Evolutionary conservation across 805 yeast species (phyloP).

Genomic region (Jamesozyma gamospora): DNA sequence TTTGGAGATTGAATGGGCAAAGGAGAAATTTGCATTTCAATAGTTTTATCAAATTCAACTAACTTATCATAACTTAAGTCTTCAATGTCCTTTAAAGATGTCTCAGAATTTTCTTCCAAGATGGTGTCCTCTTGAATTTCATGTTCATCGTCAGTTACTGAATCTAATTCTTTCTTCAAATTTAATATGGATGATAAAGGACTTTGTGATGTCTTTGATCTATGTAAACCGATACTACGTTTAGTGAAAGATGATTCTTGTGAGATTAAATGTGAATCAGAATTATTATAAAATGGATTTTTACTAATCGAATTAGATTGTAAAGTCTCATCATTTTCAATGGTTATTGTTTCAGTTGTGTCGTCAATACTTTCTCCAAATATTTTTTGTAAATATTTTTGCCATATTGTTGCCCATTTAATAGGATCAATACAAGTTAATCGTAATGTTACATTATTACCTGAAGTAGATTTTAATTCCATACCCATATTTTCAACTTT

Average conservation of each 20-base stretch:
- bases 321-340: too few species aligned
- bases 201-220: background rate
- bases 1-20: background rate
- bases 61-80: conserved; percentile 18
- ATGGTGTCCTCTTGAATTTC: background rate
- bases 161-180: background rate
- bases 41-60: conserved; percentile 18
- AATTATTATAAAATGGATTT: too few species aligned
- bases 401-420: conserved; percentile 24
- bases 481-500: conserved; percentile 6
- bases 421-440: conserved; percentile 16
- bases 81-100: conserved; percentile 18
- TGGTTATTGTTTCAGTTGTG: too few species aligned
- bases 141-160: too few species aligned
- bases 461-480: conserved; percentile 15
- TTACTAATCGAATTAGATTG: too few species aligned
- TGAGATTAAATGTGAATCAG: too few species aligned
- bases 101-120: conserved; percentile 1
- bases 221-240: background rate
- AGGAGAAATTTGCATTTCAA: conserved; percentile 16
- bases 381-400: conserved; percentile 8
- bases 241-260: too few species aligned
- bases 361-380: background rate
- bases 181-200: conserved; percentile 7
- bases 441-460: conserved; percentile 13